Evolutionary conservation across 345 rosid species (phyloP).

Genomic region (Bruguiera sexangula): DNA sequence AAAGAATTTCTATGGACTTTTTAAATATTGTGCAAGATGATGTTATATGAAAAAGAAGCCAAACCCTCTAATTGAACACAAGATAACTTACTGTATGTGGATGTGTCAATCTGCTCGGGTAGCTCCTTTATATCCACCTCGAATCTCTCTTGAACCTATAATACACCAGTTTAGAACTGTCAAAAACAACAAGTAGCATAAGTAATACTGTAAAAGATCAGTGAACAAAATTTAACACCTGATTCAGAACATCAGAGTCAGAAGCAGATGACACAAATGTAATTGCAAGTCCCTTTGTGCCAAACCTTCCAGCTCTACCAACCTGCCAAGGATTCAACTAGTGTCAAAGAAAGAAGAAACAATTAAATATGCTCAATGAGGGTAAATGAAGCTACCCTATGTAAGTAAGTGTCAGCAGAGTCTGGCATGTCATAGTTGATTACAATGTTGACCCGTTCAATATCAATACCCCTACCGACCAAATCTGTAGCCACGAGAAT

Average conservation of each 20-base stretch:
- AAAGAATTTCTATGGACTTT: too few species aligned
- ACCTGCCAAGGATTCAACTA: constrained; percentile 37
- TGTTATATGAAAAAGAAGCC: too few species aligned
- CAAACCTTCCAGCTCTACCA: constrained; percentile 97
- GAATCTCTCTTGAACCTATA: constrained; percentile 35
- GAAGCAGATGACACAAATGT: constrained; percentile 89
- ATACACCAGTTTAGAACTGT: neutral
- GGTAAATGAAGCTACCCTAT: constrained; percentile 16
- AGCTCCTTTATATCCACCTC: constrained; percentile 43
- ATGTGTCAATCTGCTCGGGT: constrained; percentile 41
- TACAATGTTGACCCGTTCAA: constrained; percentile 32
- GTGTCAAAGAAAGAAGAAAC: neutral
- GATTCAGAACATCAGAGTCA: constrained; percentile 82
- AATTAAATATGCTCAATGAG: neutral
- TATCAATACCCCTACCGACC: constrained; percentile 33
- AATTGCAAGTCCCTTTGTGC: constrained; percentile 93
- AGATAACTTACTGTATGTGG: constrained; percentile 31
- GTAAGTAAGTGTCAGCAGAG: constrained; percentile 29
- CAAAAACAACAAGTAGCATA: neutral
- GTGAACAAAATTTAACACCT: constrained; percentile 35
- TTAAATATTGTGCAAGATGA: too few species aligned
- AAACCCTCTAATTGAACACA: neutral
- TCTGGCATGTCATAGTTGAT: constrained; percentile 36
- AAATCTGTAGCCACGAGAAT: constrained; percentile 29
- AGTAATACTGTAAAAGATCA: neutral